Evolutionary conservation across 805 yeast genomes (phyloP), one percentile per base, ranked within the genome.

Genomic region (Metschnikowia cerradonensis): DNA sequence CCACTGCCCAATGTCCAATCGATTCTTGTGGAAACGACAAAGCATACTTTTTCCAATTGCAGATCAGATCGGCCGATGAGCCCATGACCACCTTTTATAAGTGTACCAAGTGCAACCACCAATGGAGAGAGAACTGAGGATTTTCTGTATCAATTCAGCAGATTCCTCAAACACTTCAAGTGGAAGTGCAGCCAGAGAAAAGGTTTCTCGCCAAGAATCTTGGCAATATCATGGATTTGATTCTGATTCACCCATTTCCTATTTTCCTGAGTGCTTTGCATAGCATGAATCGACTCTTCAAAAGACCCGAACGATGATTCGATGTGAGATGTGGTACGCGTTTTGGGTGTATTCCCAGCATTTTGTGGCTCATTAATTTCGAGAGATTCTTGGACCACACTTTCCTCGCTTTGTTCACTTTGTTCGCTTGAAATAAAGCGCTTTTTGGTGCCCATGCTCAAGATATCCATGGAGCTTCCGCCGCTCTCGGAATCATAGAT

Each of bases 41-140:
- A 68, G 99, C 99, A 0, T 94, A 94, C 70, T 94, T 89, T 76
- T 94, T 91, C 79, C 98, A 94, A 71, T 75, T 94, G 52, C 99
- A 94, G 69, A 94, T 94, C 63, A 79, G 99, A 70, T 88, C 96
- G 54, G 99, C 99, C 1, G 99, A 94, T 78, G 99, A 94, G 73
- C 99, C 99, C 22, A 94, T 94, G 98, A 94, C 99, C 0, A 92
- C 98, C 2, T 94, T 94, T 67, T 92, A 89, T 68, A 90, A 92
- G 68, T 94, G 99, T 73, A 90, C 90, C 35, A 85, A 82, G 55
- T 94, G 99, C 75, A 88, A 89, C 45, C 80, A 90, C 64, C 95
- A 92, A 70, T 94, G 99, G 99, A 86, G 96, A 71, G 99, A 94
- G 62, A 94, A 94, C 63, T 94, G 60, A 64, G 35, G 13, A 14